A percentile compares a stretch with the other conserved stretches of the same genome.
Evolutionary conservation across 306 rosid genomes (phyloP).

Genomic region (Mimosa pudica): DNA sequence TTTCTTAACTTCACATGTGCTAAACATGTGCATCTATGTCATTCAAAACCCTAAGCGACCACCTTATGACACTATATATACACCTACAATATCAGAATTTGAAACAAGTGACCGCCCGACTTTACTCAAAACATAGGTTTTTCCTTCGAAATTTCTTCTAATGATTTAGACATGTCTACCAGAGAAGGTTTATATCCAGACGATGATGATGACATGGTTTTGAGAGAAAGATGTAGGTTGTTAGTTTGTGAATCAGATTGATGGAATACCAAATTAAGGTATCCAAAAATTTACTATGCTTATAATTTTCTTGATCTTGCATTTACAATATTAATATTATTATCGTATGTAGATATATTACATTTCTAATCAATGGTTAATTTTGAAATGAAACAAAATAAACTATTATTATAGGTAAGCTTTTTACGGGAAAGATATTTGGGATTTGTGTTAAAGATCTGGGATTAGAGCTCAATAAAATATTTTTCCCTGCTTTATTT

Average conservation of each 20-base stretch:
- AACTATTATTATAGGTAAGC: neutral
- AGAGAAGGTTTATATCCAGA: no score
- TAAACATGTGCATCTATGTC: no score
- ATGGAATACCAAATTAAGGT: neutral
- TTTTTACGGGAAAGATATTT: neutral
- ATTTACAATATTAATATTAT: neutral
- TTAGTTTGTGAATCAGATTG: neutral
- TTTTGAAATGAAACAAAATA: neutral
- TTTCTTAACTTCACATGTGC: no score
- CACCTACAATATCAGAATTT: no score
- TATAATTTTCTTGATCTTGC: neutral
- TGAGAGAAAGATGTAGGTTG: neutral
- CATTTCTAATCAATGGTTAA: neutral
- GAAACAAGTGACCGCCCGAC: no score
- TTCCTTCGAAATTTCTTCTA: no score
- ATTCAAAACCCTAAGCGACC: no score
- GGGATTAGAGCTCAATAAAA: neutral
- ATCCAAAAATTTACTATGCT: neutral
- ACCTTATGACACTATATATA: no score
- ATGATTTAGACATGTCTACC: no score
- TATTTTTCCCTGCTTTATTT: neutral
- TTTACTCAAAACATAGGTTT: no score
- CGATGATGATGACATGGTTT: neutral
- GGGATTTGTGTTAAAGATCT: neutral
- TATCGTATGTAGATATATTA: neutral